These are phyloP conservation scores for Isabelozyma heimii DNA, from an alignment of 805 yeast genomes.

Conservation along the genomic window DNA sequence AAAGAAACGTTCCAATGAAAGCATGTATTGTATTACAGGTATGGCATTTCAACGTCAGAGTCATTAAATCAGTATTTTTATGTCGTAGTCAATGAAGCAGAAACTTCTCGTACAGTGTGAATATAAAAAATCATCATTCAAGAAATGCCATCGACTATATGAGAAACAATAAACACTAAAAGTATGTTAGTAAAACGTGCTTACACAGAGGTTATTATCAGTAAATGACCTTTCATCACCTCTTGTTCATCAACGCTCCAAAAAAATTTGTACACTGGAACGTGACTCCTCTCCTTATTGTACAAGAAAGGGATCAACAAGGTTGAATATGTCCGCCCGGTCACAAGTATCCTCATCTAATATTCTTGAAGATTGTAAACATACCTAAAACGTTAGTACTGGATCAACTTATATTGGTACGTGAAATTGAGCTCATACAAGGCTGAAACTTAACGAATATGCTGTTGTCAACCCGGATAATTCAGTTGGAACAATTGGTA, in stretches of 20 bases:
- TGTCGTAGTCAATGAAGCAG: constrained; percentile 35
- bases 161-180: constrained; percentile 16
- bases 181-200: constrained; percentile 6
- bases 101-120: constrained; percentile 47
- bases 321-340: constrained; percentile 51
- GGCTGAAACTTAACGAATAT: constrained; percentile 53
- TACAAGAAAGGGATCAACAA: constrained; percentile 39
- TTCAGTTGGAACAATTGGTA: constrained; percentile 55
- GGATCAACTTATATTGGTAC: too few relatives aligned
- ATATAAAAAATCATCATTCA: constrained; percentile 44
- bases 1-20: background rate
- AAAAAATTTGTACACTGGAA: constrained; percentile 44
- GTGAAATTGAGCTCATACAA: constrained; percentile 40
- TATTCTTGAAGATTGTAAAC: constrained; percentile 4
- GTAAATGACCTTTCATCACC: constrained; percentile 48
- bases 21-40: constrained; percentile 1
- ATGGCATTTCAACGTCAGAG: constrained; percentile 28
- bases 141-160: constrained; percentile 12
- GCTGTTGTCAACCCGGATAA: constrained; percentile 48
- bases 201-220: constrained; percentile 15
- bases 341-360: constrained; percentile 43
- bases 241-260: constrained; percentile 37
- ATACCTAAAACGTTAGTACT: constrained; percentile 1
- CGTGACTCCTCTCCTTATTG: constrained; percentile 43
- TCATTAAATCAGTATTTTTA: constrained; percentile 46